A percentile compares a stretch with the other conserved stretches of the same genome.
phyloP scores from a whole-genome alignment of 1,284 basidiomycete genomes.

The Porodaedalea pini region DNA sequence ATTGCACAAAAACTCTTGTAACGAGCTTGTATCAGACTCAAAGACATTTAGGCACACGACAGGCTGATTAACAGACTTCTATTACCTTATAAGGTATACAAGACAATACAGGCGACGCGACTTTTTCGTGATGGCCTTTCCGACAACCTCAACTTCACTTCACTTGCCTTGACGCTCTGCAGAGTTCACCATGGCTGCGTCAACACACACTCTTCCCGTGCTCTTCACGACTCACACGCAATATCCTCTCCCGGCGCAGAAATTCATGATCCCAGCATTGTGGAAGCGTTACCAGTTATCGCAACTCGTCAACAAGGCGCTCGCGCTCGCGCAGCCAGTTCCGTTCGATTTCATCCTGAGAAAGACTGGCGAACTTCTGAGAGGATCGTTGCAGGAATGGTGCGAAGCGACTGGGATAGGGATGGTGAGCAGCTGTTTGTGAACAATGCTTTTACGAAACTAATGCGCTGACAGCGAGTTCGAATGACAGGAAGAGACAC shows the following conservation, averaged over 20 bases:
- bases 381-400: constrained; percentile 76
- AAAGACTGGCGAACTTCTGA: constrained; percentile 67
- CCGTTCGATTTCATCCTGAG: constrained; percentile 94
- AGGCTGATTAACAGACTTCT: too few species aligned
- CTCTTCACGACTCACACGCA: constrained; percentile 77
- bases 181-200: not conserved
- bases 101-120: too few species aligned
- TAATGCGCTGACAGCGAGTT: constrained; percentile 10
- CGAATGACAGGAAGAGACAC: constrained; percentile 68
- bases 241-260: constrained; percentile 84
- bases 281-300: constrained; percentile 98
- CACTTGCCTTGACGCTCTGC: too few species aligned
- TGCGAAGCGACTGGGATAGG: constrained; percentile 68
- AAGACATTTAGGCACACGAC: too few species aligned
- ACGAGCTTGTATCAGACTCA: too few species aligned
- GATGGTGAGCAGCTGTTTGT: constrained; percentile 46
- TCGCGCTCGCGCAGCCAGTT: constrained; percentile 69
- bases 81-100: too few species aligned
- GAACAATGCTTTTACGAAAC: constrained; percentile 14
- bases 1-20: too few species aligned
- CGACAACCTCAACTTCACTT: too few species aligned
- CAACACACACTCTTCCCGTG: constrained; percentile 46
- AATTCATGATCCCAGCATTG: constrained; percentile 88
- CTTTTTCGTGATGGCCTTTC: too few species aligned
- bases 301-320: constrained; percentile 93